These are phyloP conservation scores for Raddia guianensis DNA, from an alignment of 176 grass and related monocot species.

Conservation along the genomic window DNA sequence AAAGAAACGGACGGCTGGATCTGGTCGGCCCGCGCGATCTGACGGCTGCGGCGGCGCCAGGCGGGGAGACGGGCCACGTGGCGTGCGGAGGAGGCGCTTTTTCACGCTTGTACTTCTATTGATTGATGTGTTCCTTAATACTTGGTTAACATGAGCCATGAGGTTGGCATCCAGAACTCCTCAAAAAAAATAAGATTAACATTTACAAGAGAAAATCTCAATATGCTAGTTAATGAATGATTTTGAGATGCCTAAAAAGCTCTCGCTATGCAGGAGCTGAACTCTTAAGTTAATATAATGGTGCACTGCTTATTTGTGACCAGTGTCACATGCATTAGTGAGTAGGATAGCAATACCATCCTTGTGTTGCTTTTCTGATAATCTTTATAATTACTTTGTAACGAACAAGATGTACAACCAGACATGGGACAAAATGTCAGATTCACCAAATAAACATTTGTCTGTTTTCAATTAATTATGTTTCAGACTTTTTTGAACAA, in stretches of 20 bases:
- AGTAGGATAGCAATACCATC: slow-evolving; percentile 3
- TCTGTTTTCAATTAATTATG: slow-evolving; percentile 16
- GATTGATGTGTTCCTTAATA: slow-evolving; percentile 18
- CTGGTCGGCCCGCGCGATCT: too few species aligned
- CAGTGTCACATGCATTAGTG: not conserved
- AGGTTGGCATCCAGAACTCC: not conserved
- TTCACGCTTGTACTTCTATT: too few species aligned
- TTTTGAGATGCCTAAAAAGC: not conserved
- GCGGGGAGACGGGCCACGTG: too few species aligned
- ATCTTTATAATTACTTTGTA: slow-evolving; percentile 15
- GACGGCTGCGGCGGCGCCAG: too few species aligned
- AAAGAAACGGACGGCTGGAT: too few species aligned
- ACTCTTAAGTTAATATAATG: slow-evolving; percentile 20
- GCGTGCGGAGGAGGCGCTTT: too few species aligned
- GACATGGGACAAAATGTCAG: slow-evolving; percentile 19
- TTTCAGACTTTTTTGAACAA: too few species aligned
- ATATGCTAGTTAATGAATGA: slow-evolving; percentile 24
- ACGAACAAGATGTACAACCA: not conserved
- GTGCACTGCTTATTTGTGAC: not conserved
- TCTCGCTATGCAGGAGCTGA: slow-evolving; percentile 10
- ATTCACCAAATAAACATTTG: slow-evolving; percentile 16
- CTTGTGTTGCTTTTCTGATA: not conserved
- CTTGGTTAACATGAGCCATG: slow-evolving; percentile 14
- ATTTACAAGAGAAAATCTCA: slow-evolving; percentile 18
- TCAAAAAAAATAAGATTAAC: not conserved